Evolutionary conservation across 139 green algal species (phyloP).

Genomic region (Volvox africanus): DNA sequence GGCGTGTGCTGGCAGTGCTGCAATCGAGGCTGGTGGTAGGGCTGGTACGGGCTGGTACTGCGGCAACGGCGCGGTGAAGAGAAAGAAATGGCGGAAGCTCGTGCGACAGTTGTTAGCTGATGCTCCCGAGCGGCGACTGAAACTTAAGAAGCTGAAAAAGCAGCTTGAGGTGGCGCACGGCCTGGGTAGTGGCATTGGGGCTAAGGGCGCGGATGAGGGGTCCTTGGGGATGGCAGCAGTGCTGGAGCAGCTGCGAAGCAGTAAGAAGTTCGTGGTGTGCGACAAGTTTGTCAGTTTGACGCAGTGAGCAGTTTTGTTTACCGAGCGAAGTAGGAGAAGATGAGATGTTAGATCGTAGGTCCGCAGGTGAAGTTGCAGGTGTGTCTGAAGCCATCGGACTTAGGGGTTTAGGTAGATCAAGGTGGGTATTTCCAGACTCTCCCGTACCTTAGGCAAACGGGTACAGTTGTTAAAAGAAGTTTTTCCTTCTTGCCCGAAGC

Average conservation of each 20-base stretch:
- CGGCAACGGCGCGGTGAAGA: not conserved
- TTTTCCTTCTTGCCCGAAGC: too few species aligned
- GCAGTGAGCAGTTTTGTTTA: not conserved
- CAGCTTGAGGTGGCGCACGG: conserved; percentile 37
- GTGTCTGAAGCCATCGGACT: too few species aligned
- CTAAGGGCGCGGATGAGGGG: not conserved
- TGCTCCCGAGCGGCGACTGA: conserved; percentile 58
- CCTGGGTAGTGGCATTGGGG: not conserved
- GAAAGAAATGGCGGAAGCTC: conserved; percentile 58
- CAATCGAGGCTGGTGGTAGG: not conserved
- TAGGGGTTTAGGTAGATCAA: too few species aligned
- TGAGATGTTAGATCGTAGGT: too few species aligned
- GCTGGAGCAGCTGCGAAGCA: conserved; percentile 44
- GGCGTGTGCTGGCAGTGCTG: not conserved
- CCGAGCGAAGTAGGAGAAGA: too few species aligned
- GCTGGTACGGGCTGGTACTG: too few species aligned
- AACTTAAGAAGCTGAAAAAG: conserved; percentile 56
- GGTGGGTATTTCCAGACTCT: too few species aligned
- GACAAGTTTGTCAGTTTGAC: conserved; percentile 58
- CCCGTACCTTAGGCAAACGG: too few species aligned
- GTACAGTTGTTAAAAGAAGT: too few species aligned
- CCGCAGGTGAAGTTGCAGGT: too few species aligned
- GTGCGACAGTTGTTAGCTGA: conserved; percentile 52
- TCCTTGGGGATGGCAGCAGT: conserved; percentile 9
- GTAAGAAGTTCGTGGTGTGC: conserved; percentile 54